phyloP scores from a whole-genome alignment of 257 asterid species.

The Capsicum chinense region DNA sequence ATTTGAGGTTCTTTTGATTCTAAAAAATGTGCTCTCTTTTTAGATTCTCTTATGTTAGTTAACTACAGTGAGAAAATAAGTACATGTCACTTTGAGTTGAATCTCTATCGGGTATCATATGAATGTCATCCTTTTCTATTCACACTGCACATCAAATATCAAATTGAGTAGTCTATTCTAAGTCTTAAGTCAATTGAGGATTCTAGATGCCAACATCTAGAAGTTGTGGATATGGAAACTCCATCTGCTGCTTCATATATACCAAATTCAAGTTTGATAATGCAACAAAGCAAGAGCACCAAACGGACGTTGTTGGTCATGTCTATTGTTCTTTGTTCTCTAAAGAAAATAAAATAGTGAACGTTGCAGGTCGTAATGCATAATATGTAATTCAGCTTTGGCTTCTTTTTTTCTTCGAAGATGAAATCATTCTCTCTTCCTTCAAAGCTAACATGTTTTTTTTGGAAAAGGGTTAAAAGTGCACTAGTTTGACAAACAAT shows the following conservation, averaged over 20 bases:
- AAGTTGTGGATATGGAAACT: constrained; percentile 39
- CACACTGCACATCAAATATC: neutral
- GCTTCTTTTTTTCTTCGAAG: neutral
- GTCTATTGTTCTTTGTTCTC: neutral
- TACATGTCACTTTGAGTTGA: constrained; percentile 36
- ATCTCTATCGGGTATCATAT: neutral
- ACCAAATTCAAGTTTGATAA: constrained; percentile 46
- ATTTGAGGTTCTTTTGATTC: neutral
- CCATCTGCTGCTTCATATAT: neutral
- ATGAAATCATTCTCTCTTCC: neutral
- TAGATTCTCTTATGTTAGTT: constrained; percentile 44
- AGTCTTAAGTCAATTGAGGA: neutral
- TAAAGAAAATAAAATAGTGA: neutral
- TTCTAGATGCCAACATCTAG: neutral
- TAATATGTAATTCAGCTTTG: neutral
- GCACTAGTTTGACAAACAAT: constrained; percentile 3
- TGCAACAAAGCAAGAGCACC: constrained; percentile 40
- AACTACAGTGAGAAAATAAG: constrained; percentile 33
- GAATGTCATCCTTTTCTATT: neutral
- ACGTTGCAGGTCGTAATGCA: neutral
- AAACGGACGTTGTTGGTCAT: constrained; percentile 45
- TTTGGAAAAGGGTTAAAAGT: neutral
- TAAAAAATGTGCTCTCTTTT: neutral
- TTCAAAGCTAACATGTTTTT: neutral
- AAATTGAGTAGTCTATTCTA: neutral